These are phyloP conservation scores for Neoarthrinium moseri DNA, from an alignment of 2,329 filamentous ascomycete genomes.

Conservation along the genomic window DNA sequence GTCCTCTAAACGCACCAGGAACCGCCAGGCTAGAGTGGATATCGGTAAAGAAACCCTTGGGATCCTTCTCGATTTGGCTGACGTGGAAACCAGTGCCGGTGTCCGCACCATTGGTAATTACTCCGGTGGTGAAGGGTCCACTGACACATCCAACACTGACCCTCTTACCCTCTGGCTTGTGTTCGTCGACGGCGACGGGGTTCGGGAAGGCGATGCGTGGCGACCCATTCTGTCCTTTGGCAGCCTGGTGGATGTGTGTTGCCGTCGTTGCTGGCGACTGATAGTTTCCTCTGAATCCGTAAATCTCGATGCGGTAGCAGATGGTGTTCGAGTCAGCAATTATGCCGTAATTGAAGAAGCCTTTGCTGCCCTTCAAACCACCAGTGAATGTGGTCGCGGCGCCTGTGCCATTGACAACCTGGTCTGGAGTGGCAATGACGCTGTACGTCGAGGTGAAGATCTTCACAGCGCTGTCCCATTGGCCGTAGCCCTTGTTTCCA, in stretches of 20 bases:
- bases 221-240: constrained; percentile 43
- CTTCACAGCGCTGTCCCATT: constrained; percentile 1
- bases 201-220: constrained; percentile 52
- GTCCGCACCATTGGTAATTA: constrained; percentile 26
- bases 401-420: constrained; percentile 45
- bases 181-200: constrained; percentile 29
- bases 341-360: constrained; percentile 52
- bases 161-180: constrained; percentile 27
- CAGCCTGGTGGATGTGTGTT: constrained; percentile 55
- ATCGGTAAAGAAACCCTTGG: constrained; percentile 50
- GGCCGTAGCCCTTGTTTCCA: background rate
- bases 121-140: constrained; percentile 33
- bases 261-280: constrained; percentile 48
- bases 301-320: constrained; percentile 50
- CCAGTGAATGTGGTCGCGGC: constrained; percentile 24
- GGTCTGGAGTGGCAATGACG: constrained; percentile 45
- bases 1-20: constrained; percentile 51
- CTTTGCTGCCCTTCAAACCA: constrained; percentile 41
- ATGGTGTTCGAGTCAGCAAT: constrained; percentile 43
- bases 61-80: constrained; percentile 48
- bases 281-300: constrained; percentile 48
- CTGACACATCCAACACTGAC: constrained; percentile 39
- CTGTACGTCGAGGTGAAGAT: constrained; percentile 48
- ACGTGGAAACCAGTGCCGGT: constrained; percentile 44
- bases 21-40: constrained; percentile 47